These are phyloP conservation scores for Antitrichia curtipendula DNA, from an alignment of 225 moss, liverwort and hornwort species.

Conservation along the genomic window DNA sequence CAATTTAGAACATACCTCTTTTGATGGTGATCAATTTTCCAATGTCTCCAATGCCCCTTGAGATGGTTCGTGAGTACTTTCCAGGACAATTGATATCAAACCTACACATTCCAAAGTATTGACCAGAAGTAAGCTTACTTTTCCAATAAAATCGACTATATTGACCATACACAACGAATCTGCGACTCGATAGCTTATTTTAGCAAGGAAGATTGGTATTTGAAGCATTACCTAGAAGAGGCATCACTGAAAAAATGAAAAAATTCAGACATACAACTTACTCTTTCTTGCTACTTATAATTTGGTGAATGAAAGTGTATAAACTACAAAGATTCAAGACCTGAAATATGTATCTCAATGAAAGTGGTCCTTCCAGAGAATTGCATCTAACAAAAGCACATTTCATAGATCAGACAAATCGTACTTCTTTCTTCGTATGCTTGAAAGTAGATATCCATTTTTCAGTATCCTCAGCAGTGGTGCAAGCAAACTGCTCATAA, in stretches of 20 bases:
- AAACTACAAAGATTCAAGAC: background rate
- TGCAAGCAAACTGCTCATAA: constrained; percentile 62
- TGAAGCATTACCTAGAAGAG: background rate
- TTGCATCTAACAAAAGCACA: background rate
- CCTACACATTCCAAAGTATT: constrained; percentile 5
- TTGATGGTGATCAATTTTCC: constrained; percentile 65
- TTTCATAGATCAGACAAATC: background rate
- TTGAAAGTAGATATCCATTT: constrained; percentile 72
- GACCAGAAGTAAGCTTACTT: background rate
- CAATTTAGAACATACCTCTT: constrained; percentile 24
- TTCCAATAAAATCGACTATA: background rate
- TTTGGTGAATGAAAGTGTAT: background rate
- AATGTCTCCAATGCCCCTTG: constrained; percentile 33
- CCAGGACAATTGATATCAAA: constrained; percentile 64
- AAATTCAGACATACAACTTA: constrained; percentile 7
- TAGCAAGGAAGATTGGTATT: background rate
- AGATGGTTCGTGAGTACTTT: constrained; percentile 19
- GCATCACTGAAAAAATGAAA: background rate
- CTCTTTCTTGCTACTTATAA: constrained; percentile 42
- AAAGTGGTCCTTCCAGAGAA: background rate
- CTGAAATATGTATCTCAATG: background rate
- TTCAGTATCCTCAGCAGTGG: constrained; percentile 45
- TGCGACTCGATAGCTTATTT: background rate
- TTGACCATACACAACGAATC: background rate
- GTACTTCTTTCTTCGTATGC: constrained; percentile 81